Evolutionary conservation across 495 filamentous ascomycete genomes (phyloP).

Genomic region (Penicillium angulare): DNA sequence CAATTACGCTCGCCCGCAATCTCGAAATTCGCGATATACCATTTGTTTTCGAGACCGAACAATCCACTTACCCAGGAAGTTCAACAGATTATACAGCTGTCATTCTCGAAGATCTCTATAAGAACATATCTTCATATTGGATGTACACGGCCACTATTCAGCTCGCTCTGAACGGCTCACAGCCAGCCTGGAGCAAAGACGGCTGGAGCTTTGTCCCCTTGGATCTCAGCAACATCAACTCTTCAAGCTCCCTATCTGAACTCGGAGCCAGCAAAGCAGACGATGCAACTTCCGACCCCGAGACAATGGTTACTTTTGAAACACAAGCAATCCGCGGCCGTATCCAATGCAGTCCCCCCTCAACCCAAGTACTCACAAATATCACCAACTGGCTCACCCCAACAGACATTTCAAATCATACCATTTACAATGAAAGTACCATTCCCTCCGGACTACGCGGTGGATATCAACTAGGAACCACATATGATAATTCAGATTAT

Average conservation of each 20-base stretch:
- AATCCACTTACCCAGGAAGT: conserved; percentile 2
- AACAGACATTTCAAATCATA: conserved; percentile 16
- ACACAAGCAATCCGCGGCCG: conserved; percentile 30
- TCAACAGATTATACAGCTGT: conserved; percentile 5
- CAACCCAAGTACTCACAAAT: conserved; percentile 14
- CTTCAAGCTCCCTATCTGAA: neutral
- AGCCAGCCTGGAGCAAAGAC: conserved; percentile 35
- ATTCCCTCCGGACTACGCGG: conserved; percentile 11
- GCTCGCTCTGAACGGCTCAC: conserved; percentile 24
- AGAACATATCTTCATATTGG: conserved; percentile 20
- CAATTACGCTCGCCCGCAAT: conserved; percentile 10
- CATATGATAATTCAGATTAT: neutral
- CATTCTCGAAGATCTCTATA: conserved; percentile 10
- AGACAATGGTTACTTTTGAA: conserved; percentile 22
- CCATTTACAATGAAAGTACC: conserved; percentile 10
- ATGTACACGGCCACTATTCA: conserved; percentile 35
- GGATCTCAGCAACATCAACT: conserved; percentile 8
- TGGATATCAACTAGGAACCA: conserved; percentile 12
- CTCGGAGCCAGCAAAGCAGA: conserved; percentile 1
- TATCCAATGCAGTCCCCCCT: conserved; percentile 22
- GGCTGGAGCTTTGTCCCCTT: conserved; percentile 36
- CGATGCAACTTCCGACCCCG: neutral
- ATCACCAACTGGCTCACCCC: conserved; percentile 22
- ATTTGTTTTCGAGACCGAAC: conserved; percentile 4
- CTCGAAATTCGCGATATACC: conserved; percentile 21